These are phyloP conservation scores for Paramecium octaurelia DNA, from an alignment of 73 alveolate species.

Conservation along the genomic window DNA sequence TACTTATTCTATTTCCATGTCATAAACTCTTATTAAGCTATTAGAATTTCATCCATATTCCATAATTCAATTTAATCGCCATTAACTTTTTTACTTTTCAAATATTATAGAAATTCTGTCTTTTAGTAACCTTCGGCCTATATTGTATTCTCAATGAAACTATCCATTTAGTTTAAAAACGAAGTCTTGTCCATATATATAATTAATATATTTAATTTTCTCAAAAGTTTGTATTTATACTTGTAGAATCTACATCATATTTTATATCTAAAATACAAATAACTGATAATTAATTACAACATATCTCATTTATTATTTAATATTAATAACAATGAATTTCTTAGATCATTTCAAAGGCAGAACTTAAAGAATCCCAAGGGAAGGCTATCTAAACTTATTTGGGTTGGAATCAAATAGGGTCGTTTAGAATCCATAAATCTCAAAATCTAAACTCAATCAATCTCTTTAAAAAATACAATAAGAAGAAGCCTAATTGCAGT, in stretches of 20 bases:
- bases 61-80: background rate
- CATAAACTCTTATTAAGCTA: background rate
- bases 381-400: background rate
- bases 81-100: background rate
- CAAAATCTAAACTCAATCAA: background rate
- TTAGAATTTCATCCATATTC: conserved; percentile 24
- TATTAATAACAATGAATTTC: background rate
- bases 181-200: background rate
- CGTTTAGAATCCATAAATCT: background rate
- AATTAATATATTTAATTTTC: background rate
- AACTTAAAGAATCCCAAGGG: background rate
- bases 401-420: background rate
- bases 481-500: background rate
- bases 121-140: background rate
- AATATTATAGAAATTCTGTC: background rate
- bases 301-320: background rate
- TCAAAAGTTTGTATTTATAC: background rate
- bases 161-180: background rate
- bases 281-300: background rate
- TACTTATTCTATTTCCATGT: background rate
- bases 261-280: background rate
- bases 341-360: conserved; percentile 20
- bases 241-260: background rate
- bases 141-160: background rate
- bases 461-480: background rate